Conservation (phyloP, 2,329 filamentous ascomycete genomes). For the Lithohypha guttulata region DNA sequence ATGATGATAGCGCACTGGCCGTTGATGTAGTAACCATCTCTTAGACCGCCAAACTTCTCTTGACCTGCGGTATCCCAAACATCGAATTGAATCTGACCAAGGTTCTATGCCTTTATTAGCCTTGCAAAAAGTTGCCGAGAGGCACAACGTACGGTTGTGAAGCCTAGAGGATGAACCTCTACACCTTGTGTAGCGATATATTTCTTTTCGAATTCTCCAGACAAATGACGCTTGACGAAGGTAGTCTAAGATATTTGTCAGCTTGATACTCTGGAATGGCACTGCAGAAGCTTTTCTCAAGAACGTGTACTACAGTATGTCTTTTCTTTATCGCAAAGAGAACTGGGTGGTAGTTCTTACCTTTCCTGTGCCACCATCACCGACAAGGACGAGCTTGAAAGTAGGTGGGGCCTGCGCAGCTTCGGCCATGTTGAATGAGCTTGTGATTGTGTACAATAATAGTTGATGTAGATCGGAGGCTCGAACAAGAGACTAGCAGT, state of each 20-base stretch:
- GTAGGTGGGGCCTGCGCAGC: conserved; percentile 51
- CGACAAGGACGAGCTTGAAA: conserved; percentile 99
- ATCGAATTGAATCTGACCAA: conserved; percentile 93
- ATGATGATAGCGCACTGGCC: conserved; percentile 99
- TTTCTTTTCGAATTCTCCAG: conserved; percentile 99
- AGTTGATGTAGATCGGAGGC: not conserved
- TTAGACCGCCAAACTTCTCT: conserved; percentile 98
- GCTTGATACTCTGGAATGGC: too few relatives aligned
- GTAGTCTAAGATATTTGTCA: conserved; percentile 58
- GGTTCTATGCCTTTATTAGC: conserved; percentile 51
- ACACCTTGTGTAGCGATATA: conserved; percentile 99
- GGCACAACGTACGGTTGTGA: conserved; percentile 74
- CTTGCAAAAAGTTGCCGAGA: conserved; percentile 23
- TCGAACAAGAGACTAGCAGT: not conserved
- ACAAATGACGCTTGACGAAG: conserved; percentile 99
- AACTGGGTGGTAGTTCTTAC: conserved; percentile 46
- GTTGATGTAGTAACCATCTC: conserved; percentile 99
- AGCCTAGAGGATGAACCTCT: conserved; percentile 95
- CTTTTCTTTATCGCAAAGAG: too few relatives aligned
- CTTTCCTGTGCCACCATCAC: conserved; percentile 99
- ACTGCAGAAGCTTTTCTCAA: not conserved
- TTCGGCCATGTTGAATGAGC: conserved; percentile 54
- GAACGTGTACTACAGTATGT: not conserved
- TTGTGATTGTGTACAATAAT: too few relatives aligned
- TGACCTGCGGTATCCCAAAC: conserved; percentile 99